These are phyloP conservation scores for Boletus pseudopeckii DNA, from an alignment of 768 basidiomycete species.

Conservation along the genomic window DNA sequence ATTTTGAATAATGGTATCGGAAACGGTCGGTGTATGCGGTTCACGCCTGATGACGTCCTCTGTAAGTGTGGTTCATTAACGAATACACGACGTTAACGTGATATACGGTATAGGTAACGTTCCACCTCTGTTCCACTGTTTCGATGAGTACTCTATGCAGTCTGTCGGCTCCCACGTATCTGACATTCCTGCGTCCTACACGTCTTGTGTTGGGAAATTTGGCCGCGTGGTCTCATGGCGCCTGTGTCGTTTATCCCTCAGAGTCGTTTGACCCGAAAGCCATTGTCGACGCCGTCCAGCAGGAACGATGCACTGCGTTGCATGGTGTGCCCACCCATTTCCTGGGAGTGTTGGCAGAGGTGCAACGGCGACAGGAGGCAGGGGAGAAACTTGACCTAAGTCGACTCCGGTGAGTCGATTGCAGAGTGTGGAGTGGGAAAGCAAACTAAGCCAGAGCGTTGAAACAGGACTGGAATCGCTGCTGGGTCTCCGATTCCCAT, in stretches of 20 bases:
- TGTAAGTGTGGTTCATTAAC: conserved; percentile 42
- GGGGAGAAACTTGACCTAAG: conserved; percentile 49
- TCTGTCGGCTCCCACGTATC: conserved; percentile 6
- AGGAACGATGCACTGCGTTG: conserved; percentile 71
- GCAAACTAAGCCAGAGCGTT: neutral
- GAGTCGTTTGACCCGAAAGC: conserved; percentile 58
- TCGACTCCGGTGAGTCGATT: conserved; percentile 46
- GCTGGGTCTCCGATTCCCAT: conserved; percentile 79
- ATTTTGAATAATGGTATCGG: conserved; percentile 74
- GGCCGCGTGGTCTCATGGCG: conserved; percentile 71
- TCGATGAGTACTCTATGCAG: conserved; percentile 61
- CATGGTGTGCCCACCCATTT: conserved; percentile 89
- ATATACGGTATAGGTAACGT: conserved; percentile 57
- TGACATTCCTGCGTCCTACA: conserved; percentile 29
- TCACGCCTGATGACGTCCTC: conserved; percentile 62
- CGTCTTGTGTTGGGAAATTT: conserved; percentile 81
- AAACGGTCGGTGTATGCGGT: conserved; percentile 68
- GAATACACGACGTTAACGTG: neutral
- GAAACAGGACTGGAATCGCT: conserved; percentile 71
- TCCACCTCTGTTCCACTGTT: conserved; percentile 84
- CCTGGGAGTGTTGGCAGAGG: conserved; percentile 66
- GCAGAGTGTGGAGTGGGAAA: no score
- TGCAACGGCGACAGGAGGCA: conserved; percentile 48
- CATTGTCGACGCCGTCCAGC: conserved; percentile 66
- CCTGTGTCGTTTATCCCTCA: conserved; percentile 73